These are phyloP conservation scores for Quercus engelmannii DNA, from an alignment of 306 rosid genomes.

Conservation along the genomic window DNA sequence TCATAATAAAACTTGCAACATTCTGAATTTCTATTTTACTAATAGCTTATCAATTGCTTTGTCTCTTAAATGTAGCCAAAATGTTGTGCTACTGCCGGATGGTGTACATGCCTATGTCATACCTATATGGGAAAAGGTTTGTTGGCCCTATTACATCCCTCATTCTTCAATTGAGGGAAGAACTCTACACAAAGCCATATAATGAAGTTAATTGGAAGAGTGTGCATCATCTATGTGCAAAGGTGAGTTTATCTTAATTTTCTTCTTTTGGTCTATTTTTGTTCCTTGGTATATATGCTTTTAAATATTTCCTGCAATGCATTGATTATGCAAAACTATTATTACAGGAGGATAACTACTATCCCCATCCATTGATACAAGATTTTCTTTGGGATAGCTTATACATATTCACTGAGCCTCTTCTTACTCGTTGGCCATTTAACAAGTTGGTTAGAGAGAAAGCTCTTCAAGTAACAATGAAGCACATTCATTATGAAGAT, in stretches of 20 bases:
- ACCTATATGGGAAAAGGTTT: constrained; percentile 67
- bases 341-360: constrained; percentile 57
- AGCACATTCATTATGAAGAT: constrained; percentile 78
- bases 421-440: constrained; percentile 71
- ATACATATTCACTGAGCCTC: constrained; percentile 50
- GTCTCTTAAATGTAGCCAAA: constrained; percentile 44
- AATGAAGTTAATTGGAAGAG: constrained; percentile 53
- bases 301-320: neutral
- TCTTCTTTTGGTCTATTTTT: neutral
- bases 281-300: neutral
- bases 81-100: constrained; percentile 82
- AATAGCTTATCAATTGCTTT: neutral
- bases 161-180: constrained; percentile 52
- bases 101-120: constrained; percentile 84
- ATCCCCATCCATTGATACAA: constrained; percentile 58
- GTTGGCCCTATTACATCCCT: constrained; percentile 79
- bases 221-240: constrained; percentile 61
- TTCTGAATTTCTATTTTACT: neutral
- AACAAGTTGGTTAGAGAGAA: constrained; percentile 50
- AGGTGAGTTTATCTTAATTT: constrained; percentile 17
- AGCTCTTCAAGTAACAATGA: constrained; percentile 64
- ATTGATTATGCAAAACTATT: neutral
- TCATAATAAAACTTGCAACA: neutral
- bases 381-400: constrained; percentile 66
- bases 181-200: constrained; percentile 47